Evolutionary conservation across 192 early-diverging fungal species (phyloP), one percentile per base, ranked within the genome.

Genomic region (Pecoramyces ruminantium): DNA sequence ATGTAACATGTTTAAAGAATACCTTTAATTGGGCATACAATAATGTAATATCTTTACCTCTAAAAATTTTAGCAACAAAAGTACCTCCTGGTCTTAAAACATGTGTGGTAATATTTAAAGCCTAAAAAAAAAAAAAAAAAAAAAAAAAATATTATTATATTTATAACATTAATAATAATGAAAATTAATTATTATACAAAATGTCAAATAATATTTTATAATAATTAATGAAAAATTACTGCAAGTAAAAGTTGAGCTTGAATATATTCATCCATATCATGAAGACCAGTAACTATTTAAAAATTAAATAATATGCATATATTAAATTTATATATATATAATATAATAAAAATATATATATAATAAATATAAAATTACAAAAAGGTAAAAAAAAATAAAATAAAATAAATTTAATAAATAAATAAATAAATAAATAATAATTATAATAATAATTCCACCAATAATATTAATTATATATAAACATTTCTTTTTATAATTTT

Each of bases 241-340:
- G 97, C 96, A 77, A 99, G 87, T 77, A 98, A 86, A 15, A 99
- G 89, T 85, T 99, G 97, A 13, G 97, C 96, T 82, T 99, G 98
- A 83, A 98, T 95, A 84, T 97, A 99, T 86, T 99, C 98, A 88
- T 99, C 98, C 90, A 98, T 95, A 82, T 98, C 98, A 85, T 98
- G 96, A 38, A 97, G 88, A 28, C 97, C 97, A 17, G 96, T 99
- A 28, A 99, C 94, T 34, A 15, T 77, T 42, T 29, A 29, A 30
- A 11, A 30, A 29, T 29, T 83, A 40, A 40, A 16, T n/a, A 81
- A 80, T 29, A 5, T 29, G 81, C 25, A 82, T 81, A 80, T 27
- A 11, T 16, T 79, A 34, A 40, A 28, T 34, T 28, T 28, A 34
- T 40, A 42, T 28, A 6, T 28, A 82, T 40, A 9, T 29, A 30